A percentile compares a stretch with the other conserved stretches of the same genome.
Evolutionary conservation across 352 stramenopile species (phyloP).

Genomic region (Phytophthora litchii): DNA sequence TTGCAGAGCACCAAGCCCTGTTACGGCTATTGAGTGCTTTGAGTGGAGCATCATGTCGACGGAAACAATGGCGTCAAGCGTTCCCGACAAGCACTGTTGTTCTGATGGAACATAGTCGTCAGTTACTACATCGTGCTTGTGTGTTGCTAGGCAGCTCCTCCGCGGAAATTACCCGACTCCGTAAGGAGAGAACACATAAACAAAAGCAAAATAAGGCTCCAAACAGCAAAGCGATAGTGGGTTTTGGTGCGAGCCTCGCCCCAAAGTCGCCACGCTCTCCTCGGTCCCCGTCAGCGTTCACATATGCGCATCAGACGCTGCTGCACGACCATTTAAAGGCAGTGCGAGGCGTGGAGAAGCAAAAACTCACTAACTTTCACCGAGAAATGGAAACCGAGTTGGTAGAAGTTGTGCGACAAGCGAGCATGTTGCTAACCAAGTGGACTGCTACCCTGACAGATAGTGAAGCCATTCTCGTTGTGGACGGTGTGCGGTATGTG

Average conservation of each 20-base stretch:
- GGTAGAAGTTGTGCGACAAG: slow-evolving; percentile 48
- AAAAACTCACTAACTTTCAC: slow-evolving; percentile 45
- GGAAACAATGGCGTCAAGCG: slow-evolving; percentile 62
- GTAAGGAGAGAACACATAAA: slow-evolving; percentile 39
- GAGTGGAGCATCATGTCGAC: slow-evolving; percentile 30
- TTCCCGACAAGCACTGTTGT: slow-evolving; percentile 57
- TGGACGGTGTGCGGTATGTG: slow-evolving; percentile 51
- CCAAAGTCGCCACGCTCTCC: slow-evolving; percentile 42
- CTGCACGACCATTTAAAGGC: slow-evolving; percentile 64
- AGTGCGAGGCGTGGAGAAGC: slow-evolving; percentile 41
- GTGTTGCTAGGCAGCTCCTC: slow-evolving; percentile 63
- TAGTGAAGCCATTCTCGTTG: slow-evolving; percentile 45
- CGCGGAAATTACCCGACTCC: slow-evolving; percentile 31
- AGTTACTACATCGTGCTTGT: slow-evolving; percentile 55
- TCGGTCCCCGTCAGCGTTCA: slow-evolving; percentile 42
- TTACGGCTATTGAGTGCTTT: slow-evolving; percentile 56
- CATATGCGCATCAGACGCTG: slow-evolving; percentile 65
- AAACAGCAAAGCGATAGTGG: slow-evolving; percentile 22
- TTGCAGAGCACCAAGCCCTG: slow-evolving; percentile 52
- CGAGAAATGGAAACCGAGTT: slow-evolving; percentile 53
- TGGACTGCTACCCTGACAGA: slow-evolving; percentile 54
- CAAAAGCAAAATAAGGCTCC: slow-evolving; percentile 26
- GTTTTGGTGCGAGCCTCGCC: slow-evolving; percentile 26
- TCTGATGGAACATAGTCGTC: slow-evolving; percentile 70
- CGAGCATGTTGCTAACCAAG: slow-evolving; percentile 51